Evolutionary conservation across 1,139 yeast genomes (phyloP).

Genomic region (Suhomyces taliae): DNA sequence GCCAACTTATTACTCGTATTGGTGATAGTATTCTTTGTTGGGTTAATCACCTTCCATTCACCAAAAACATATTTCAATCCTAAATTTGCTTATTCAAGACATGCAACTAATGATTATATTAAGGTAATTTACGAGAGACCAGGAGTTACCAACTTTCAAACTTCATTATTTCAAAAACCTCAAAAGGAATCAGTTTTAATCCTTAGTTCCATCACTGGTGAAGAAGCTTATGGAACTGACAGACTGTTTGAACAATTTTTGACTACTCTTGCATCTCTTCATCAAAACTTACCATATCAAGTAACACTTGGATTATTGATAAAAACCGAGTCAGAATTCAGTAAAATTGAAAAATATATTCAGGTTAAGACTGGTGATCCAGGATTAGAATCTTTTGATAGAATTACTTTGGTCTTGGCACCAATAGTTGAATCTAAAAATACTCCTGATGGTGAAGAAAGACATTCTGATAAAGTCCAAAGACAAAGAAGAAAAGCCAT

Average conservation of each 20-base stretch:
- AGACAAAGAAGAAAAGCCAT: slow-evolving; percentile 33
- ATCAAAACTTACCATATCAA: slow-evolving; percentile 16
- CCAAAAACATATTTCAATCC: not conserved
- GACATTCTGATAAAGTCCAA: slow-evolving; percentile 35
- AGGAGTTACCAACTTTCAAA: not conserved
- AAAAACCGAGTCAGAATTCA: slow-evolving; percentile 27
- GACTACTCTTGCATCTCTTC: slow-evolving; percentile 19
- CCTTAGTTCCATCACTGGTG: slow-evolving; percentile 19
- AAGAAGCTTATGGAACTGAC: slow-evolving; percentile 29
- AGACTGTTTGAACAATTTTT: slow-evolving; percentile 26
- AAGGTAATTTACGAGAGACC: not conserved
- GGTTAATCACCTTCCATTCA: not conserved
- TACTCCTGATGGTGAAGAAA: slow-evolving; percentile 22
- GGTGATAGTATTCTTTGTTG: not conserved
- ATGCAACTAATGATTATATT: not conserved
- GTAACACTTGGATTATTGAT: slow-evolving; percentile 33
- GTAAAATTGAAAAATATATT: slow-evolving; percentile 16
- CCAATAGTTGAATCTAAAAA: slow-evolving; percentile 31
- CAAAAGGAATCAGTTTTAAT: slow-evolving; percentile 1
- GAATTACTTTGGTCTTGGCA: slow-evolving; percentile 31
- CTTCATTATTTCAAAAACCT: not conserved
- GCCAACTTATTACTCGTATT: not conserved
- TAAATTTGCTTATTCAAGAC: not conserved
- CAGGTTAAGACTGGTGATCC: not conserved
- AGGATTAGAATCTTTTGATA: slow-evolving; percentile 11